Percentiles rank a stretch among this genome's conserved stretches.
Conservation (phyloP, 129 eudicot species). For the Smallanthus sonchifolius region DNA sequence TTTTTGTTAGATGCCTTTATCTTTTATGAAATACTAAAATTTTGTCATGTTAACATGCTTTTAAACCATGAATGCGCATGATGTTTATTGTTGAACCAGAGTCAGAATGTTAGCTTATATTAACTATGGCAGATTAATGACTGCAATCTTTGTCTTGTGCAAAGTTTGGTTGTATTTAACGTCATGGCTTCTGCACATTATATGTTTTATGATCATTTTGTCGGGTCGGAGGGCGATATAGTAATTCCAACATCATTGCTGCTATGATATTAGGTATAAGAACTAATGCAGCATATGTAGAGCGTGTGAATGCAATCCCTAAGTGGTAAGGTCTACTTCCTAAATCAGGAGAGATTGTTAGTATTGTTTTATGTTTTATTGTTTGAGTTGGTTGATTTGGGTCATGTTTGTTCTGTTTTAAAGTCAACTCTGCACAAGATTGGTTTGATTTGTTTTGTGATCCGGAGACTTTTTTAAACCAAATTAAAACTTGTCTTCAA, state of each 20-base stretch:
- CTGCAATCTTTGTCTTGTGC: background rate
- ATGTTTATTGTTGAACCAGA: constrained; percentile 7
- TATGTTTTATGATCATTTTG: too few species aligned
- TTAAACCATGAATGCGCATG: constrained; percentile 3
- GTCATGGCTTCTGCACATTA: too few species aligned
- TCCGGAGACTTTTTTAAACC: too few species aligned
- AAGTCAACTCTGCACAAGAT: too few species aligned
- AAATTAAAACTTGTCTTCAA: too few species aligned
- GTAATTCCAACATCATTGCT: constrained; percentile 55
- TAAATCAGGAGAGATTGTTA: constrained; percentile 83
- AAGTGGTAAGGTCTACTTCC: constrained; percentile 78
- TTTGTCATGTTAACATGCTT: constrained; percentile 9
- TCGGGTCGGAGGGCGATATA: constrained; percentile 39
- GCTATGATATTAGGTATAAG: constrained; percentile 93
- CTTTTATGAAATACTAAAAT: background rate
- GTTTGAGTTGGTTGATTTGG: background rate
- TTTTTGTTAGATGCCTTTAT: constrained; percentile 23
- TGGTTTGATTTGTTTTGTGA: too few species aligned
- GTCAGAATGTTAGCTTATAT: background rate
- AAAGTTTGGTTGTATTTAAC: background rate
- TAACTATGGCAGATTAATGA: constrained; percentile 9
- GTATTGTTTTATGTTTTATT: background rate
- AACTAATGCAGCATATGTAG: constrained; percentile 90
- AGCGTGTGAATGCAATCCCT: constrained; percentile 76
- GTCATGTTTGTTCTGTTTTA: too few species aligned